Base-by-base conservation (phyloP, 2,329 filamentous ascomycete species). In the Lachnellula hyalina region DNA sequence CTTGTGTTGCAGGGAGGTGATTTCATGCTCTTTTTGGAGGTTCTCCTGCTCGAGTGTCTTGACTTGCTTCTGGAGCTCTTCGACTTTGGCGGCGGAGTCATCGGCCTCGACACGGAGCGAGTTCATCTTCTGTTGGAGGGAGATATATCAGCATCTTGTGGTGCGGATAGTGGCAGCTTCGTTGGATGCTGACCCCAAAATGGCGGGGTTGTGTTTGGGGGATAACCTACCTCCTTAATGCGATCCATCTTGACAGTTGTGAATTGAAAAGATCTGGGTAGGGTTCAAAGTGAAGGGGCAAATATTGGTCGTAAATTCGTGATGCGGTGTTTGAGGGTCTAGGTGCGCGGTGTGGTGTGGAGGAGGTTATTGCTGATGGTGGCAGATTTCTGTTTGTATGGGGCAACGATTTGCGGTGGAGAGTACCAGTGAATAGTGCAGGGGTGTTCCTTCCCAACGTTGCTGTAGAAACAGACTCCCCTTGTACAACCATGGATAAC, bases 11-110 rank as follows among this genome's bases (percentile, higher is more conserved):
- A 97, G 84, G 52, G 94, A 97, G 64, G 89, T 95, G 75, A 97
- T 96, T 74, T 97, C 93, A 77, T 97, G 92, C 79, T 97, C 94
- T 81, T 97, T 97, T 72, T 87, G 81, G 61, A 96, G 82, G 74
- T 91, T 96, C 79, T 97, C 93, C 75, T 96, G 88, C 78, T 99
- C 92, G 62, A 97, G 83, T 52, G 77, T 74, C 82, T 96, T 97
- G 77, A 96, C 82, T 77, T 90, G 92, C 68, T 75, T 64, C 77
- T 94, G 85, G 65, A 96, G 84, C 77, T 97, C 93, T 72, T 96
- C 90, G 62, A 87, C 86, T 78, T 93, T 88, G 72, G 80, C 76
- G 63, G 84, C 77, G 62, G 89, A 86, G 72, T 94, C 88, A 71
- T 97, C 94, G 70, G 90, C 89, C 83, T 97, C 90, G 75, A 93